Base-by-base conservation (phyloP, 192 early-diverging fungal species). In the Gryganskiella cystojenkinii region DNA sequence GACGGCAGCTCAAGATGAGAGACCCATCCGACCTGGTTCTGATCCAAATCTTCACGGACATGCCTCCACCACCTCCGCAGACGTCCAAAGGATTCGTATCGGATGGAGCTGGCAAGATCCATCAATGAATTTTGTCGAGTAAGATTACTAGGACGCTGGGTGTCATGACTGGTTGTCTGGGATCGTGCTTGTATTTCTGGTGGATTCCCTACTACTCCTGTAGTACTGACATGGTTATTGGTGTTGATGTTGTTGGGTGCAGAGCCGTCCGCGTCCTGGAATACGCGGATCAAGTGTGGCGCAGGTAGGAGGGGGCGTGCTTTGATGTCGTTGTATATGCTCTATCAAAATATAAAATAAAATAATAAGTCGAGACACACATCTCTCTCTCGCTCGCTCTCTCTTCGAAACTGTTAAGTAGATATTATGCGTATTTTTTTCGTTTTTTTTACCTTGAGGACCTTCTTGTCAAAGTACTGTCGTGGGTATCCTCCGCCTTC, bases 241-340 rank as follows among this genome's bases (percentile, higher is more conserved):
- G 35, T 46, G 9, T 44, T 51, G 33, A 5, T 59, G 28, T 15
- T 56, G n/a, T 10, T 15, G 3, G 46, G 50, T 25, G n/a, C 19
- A 5, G 24, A 47, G 8, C 50, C 44, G 4, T 61, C 34, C 0
- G 10, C 17, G 27, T 64, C 46, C 15, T 55, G 37, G 5, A 53
- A 24, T 40, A 69, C 68, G 30, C 62, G 55, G 30, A 80, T 70
- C 10, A 66, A 33, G 52, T 80, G 64, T 2, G 76, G 76, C 0
- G 76, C 63, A 24, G 76, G 76, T 14, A 80, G 69, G 31, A 80
- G 31, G 2, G 76, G 76, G 2, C 51, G 55, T 5, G 62, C 37
- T 17, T 47, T 68, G 19, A 80, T 80, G 56, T 80, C 76, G 13
- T 80, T 60, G 49, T 71, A 80, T 0, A 80, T 80, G 20, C 33